Conservation (phyloP, 768 basidiomycete species). For the Kwoniella heveanensis region DNA sequence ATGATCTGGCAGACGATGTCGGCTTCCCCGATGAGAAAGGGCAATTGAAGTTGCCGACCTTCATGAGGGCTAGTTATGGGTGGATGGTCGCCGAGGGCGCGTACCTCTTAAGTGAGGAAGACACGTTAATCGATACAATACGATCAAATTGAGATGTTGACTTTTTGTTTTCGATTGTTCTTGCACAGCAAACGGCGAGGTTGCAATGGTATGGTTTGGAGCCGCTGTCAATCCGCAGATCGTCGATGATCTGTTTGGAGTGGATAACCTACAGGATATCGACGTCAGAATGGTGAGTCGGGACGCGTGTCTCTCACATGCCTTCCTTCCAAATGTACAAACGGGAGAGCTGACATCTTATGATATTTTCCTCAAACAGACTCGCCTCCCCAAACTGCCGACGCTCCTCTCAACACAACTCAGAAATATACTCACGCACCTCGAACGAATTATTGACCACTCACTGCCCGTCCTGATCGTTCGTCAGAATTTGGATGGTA, state of each 20-base stretch:
- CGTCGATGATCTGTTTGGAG: slow-evolving; percentile 77
- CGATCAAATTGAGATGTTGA: not conserved
- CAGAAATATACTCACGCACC: slow-evolving; percentile 76
- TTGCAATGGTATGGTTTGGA: slow-evolving; percentile 88
- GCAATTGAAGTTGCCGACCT: slow-evolving; percentile 67
- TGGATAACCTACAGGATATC: slow-evolving; percentile 73
- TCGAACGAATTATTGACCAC: slow-evolving; percentile 60
- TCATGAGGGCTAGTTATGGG: slow-evolving; percentile 77
- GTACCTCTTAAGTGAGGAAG: slow-evolving; percentile 78
- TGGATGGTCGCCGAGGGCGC: slow-evolving; percentile 89
- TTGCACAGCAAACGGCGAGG: slow-evolving; percentile 77
- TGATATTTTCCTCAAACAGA: slow-evolving; percentile 58
- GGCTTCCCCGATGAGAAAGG: slow-evolving; percentile 65
- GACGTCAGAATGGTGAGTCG: slow-evolving; percentile 69
- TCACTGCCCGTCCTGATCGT: slow-evolving; percentile 66
- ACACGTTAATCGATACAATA: not conserved
- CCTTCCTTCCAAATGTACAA: too few species aligned
- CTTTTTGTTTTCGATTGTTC: too few species aligned
- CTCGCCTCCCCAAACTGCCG: slow-evolving; percentile 68
- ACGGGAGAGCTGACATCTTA: not conserved
- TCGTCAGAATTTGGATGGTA: slow-evolving; percentile 87
- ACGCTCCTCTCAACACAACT: slow-evolving; percentile 81
- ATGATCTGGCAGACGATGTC: slow-evolving; percentile 72
- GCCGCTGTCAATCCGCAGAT: slow-evolving; percentile 76
- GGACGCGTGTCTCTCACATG: not conserved